phyloP scores from a whole-genome alignment of 23 red algal genomes.

The Pyropia haitanensis region DNA sequence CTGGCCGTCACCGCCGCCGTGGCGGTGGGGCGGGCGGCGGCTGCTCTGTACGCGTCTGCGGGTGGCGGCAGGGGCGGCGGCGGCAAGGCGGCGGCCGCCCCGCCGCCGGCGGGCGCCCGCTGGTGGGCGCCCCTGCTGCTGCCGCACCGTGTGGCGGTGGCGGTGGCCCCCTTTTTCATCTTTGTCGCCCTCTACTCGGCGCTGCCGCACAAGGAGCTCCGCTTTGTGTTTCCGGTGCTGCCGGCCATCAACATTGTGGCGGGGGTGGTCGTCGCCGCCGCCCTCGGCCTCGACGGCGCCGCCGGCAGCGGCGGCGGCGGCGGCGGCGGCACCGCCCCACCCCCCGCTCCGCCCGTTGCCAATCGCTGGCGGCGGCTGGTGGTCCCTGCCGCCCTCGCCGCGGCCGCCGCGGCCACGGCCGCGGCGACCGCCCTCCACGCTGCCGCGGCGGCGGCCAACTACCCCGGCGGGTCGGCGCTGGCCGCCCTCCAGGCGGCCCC shows the following conservation, averaged over 20 bases:
- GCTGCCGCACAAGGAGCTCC: constrained; percentile 87
- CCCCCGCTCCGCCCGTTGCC: too few relatives aligned
- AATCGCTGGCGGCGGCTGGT: not conserved
- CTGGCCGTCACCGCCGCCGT: not conserved
- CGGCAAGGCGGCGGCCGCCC: too few relatives aligned
- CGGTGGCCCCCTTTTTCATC: constrained; percentile 29
- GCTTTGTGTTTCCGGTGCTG: constrained; percentile 72
- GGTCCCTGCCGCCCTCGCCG: not conserved
- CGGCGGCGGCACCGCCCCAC: not conserved
- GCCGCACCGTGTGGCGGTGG: not conserved
- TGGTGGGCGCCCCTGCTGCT: too few relatives aligned
- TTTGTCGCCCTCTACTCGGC: constrained; percentile 63
- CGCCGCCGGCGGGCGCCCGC: too few relatives aligned
- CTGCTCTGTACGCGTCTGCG: too few relatives aligned
- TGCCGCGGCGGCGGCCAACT: constrained; percentile 6
- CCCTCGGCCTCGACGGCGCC: not conserved
- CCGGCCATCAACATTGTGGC: constrained; percentile 53
- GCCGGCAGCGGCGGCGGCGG: too few relatives aligned
- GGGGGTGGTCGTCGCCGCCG: constrained; percentile 28
- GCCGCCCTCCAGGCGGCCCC: not conserved
- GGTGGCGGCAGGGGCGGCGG: too few relatives aligned
- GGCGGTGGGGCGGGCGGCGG: too few relatives aligned
- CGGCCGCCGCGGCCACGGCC: not conserved
- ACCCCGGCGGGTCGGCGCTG: constrained; percentile 19
- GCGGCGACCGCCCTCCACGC: not conserved